Conservation (phyloP, 1,139 yeast species). For the Suzukiozyma palmioleophila region DNA sequence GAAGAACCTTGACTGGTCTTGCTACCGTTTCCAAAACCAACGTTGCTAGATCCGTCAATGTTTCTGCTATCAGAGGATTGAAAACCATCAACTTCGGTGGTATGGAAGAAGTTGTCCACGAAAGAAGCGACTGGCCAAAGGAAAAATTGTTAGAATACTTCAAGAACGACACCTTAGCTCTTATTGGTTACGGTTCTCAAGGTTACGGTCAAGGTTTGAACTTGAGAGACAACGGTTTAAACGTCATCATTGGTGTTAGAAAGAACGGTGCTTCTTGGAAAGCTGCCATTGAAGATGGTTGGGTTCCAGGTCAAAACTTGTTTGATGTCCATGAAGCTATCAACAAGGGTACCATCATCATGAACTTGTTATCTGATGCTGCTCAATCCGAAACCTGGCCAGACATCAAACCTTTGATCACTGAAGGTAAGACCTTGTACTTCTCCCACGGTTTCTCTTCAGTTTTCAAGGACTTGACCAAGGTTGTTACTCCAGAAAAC, state of each 20-base stretch:
- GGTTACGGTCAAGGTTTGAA: slow-evolving; percentile 99
- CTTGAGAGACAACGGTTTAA: slow-evolving; percentile 97
- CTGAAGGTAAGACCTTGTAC: slow-evolving; percentile 96
- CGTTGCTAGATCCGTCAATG: slow-evolving; percentile 22
- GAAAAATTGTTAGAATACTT: slow-evolving; percentile 94
- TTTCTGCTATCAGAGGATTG: slow-evolving; percentile 68
- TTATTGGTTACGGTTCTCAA: slow-evolving; percentile 99
- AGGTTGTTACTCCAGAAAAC: slow-evolving; percentile 92
- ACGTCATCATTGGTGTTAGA: slow-evolving; percentile 97
- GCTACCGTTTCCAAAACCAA: slow-evolving; percentile 35
- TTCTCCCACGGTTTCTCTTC: slow-evolving; percentile 99
- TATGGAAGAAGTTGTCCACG: slow-evolving; percentile 91
- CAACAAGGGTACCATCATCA: slow-evolving; percentile 83
- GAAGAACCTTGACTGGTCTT: slow-evolving; percentile 65
- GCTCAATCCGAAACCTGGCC: slow-evolving; percentile 99
- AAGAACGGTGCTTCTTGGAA: slow-evolving; percentile 99
- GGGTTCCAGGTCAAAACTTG: slow-evolving; percentile 99
- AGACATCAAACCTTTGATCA: slow-evolving; percentile 79
- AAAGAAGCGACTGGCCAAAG: slow-evolving; percentile 99
- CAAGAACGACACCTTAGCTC: slow-evolving; percentile 95
- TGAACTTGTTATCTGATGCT: slow-evolving; percentile 98
- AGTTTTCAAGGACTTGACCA: slow-evolving; percentile 95
- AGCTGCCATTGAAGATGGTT: slow-evolving; percentile 98
- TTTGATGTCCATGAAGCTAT: slow-evolving; percentile 94
- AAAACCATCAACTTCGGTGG: slow-evolving; percentile 98